Conservation (phyloP, 129 eudicot species). For the Mikania micrantha region DNA sequence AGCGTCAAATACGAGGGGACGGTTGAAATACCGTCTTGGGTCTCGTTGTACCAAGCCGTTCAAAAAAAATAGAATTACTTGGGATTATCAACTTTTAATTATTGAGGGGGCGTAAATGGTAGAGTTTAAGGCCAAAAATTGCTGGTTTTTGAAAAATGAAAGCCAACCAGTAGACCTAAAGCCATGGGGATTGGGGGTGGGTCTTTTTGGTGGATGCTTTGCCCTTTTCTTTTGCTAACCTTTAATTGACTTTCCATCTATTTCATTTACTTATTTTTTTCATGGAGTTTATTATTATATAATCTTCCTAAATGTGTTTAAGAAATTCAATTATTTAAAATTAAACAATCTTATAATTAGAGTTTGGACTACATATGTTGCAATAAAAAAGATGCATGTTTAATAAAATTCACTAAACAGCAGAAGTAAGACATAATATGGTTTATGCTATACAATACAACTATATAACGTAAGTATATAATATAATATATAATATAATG, state of each 20-base stretch:
- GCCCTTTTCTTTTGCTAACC: slow-evolving; percentile 40
- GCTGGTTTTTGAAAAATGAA: slow-evolving; percentile 25
- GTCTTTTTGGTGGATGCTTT: slow-evolving; percentile 32
- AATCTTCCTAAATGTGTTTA: background rate
- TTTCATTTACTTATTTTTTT: background rate
- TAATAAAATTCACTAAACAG: too few relatives aligned
- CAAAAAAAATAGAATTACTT: too few relatives aligned
- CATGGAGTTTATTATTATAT: background rate
- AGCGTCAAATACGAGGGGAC: too few relatives aligned
- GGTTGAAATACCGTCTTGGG: too few relatives aligned
- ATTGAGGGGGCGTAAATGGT: background rate
- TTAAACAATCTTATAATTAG: background rate
- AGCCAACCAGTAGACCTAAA: slow-evolving; percentile 13
- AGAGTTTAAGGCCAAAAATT: slow-evolving; percentile 8
- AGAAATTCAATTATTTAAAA: background rate
- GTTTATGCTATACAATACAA: too few relatives aligned
- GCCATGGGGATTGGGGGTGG: slow-evolving; percentile 21
- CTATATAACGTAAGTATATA: too few relatives aligned
- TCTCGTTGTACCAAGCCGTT: too few relatives aligned
- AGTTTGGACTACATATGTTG: too few relatives aligned
- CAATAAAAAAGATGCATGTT: too few relatives aligned
- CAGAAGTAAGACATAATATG: too few relatives aligned
- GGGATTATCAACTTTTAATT: background rate
- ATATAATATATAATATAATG: too few relatives aligned
- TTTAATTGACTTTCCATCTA: slow-evolving; percentile 28